phyloP scores from a whole-genome alignment of 2,329 filamentous ascomycete species.

The Talaromyces pinophilus region DNA sequence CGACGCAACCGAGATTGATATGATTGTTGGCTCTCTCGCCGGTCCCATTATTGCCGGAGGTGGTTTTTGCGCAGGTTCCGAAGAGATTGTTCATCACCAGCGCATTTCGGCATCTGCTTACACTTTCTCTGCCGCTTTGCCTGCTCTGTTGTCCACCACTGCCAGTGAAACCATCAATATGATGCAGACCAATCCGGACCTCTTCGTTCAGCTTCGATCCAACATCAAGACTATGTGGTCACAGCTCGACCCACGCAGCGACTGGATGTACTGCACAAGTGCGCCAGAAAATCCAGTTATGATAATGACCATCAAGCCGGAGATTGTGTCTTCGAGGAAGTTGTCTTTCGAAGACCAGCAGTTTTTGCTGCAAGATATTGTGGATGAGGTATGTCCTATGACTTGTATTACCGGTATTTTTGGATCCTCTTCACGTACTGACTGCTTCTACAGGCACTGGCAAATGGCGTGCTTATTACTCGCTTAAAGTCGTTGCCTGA shows the following conservation, averaged over 20 bases:
- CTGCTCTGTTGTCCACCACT: conserved; percentile 91
- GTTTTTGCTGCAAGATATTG: conserved; percentile 79
- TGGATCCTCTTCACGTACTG: conserved; percentile 19
- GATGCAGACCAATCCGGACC: conserved; percentile 82
- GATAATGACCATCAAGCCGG: conserved; percentile 78
- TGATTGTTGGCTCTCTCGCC: conserved; percentile 92
- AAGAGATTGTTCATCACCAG: conserved; percentile 93
- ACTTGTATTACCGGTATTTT: neutral
- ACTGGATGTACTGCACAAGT: conserved; percentile 86
- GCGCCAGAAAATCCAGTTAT: conserved; percentile 82
- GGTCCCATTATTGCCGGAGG: conserved; percentile 89
- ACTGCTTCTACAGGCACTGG: conserved; percentile 61
- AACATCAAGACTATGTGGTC: conserved; percentile 82
- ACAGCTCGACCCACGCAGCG: conserved; percentile 87
- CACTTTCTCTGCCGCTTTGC: conserved; percentile 92
- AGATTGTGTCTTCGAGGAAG: conserved; percentile 71
- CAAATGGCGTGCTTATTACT: conserved; percentile 87
- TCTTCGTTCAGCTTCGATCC: conserved; percentile 75
- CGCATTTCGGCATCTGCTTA: conserved; percentile 90
- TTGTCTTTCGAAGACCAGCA: conserved; percentile 77
- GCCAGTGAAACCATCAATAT: conserved; percentile 87
- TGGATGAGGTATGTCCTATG: conserved; percentile 79
- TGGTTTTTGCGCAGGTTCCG: conserved; percentile 89
- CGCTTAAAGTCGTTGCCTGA: conserved; percentile 78
- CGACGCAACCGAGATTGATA: conserved; percentile 88